Evolutionary conservation across 2,329 filamentous ascomycete genomes (phyloP).

Genomic region (Fusarium sp.): DNA sequence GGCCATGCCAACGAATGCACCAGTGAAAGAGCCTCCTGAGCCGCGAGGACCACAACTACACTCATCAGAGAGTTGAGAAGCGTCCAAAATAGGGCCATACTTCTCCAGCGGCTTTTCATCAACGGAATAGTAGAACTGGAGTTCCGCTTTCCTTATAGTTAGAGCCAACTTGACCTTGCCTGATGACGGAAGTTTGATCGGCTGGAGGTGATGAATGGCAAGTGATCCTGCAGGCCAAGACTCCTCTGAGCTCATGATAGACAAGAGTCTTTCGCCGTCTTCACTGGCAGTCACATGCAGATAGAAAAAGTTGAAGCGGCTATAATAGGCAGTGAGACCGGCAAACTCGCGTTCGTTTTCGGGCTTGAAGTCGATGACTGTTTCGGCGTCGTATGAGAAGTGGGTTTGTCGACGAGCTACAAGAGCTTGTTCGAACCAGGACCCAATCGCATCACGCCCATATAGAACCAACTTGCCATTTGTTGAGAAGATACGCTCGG

Average conservation of each 20-base stretch:
- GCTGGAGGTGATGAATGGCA: slow-evolving; percentile 56
- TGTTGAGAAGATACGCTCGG: slow-evolving; percentile 63
- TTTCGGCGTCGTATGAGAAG: slow-evolving; percentile 73
- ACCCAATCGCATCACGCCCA: slow-evolving; percentile 67
- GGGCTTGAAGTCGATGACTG: slow-evolving; percentile 65
- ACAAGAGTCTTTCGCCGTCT: slow-evolving; percentile 68
- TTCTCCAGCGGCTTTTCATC: slow-evolving; percentile 59
- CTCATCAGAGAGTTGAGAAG: slow-evolving; percentile 71
- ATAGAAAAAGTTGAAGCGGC: slow-evolving; percentile 74
- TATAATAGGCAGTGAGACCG: slow-evolving; percentile 73
- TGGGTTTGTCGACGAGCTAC: slow-evolving; percentile 68
- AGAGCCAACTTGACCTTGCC: slow-evolving; percentile 67
- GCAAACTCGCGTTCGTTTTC: slow-evolving; percentile 71
- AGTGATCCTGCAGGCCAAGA: slow-evolving; percentile 68
- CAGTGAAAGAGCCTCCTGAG: slow-evolving; percentile 72
- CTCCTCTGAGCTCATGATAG: slow-evolving; percentile 67
- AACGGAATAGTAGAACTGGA: slow-evolving; percentile 70
- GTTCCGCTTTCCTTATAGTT: slow-evolving; percentile 62
- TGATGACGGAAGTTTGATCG: slow-evolving; percentile 63
- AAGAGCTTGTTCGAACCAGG: slow-evolving; percentile 70
- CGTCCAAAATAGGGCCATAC: slow-evolving; percentile 68
- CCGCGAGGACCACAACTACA: slow-evolving; percentile 67
- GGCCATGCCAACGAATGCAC: slow-evolving; percentile 69
- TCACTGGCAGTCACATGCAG: slow-evolving; percentile 68
- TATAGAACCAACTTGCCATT: slow-evolving; percentile 59